These are phyloP conservation scores for Pestalotiopsis sp. DNA, from an alignment of 2,329 filamentous ascomycete genomes.

Conservation along the genomic window DNA sequence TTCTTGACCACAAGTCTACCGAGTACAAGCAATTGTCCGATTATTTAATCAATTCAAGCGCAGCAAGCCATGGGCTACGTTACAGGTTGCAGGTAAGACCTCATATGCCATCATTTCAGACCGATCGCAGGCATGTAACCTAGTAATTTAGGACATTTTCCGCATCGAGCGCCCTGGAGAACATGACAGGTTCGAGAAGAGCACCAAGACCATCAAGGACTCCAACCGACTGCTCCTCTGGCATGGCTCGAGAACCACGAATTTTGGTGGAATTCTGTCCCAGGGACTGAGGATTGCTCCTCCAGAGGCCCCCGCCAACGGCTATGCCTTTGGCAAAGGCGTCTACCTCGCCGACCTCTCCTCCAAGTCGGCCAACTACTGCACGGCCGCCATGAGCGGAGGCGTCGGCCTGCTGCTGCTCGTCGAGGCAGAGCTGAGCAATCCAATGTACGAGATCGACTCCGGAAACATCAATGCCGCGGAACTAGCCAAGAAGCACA, in stretches of 20 bases:
- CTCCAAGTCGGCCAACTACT: slow-evolving; percentile 79
- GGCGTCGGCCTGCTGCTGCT: slow-evolving; percentile 73
- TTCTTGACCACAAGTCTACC: slow-evolving; percentile 54
- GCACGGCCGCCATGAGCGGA: slow-evolving; percentile 58
- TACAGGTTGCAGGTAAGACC: slow-evolving; percentile 54
- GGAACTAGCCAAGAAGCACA: slow-evolving; percentile 58
- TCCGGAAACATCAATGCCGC: slow-evolving; percentile 63
- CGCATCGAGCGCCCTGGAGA: slow-evolving; percentile 77
- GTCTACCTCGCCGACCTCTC: slow-evolving; percentile 84
- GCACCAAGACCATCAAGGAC: slow-evolving; percentile 47
- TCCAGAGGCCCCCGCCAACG: slow-evolving; percentile 55
- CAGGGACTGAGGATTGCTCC: slow-evolving; percentile 85
- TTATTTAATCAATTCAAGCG: slow-evolving; percentile 69
- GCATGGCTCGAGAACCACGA: slow-evolving; percentile 81
- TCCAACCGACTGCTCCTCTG: slow-evolving; percentile 74
- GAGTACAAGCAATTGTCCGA: slow-evolving; percentile 67
- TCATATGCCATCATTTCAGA: too few species aligned
- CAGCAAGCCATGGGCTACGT: slow-evolving; percentile 60
- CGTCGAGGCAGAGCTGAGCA: slow-evolving; percentile 81
- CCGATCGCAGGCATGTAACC: too few species aligned
- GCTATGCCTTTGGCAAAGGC: slow-evolving; percentile 87
- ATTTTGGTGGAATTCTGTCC: slow-evolving; percentile 81
- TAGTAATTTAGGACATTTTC: slow-evolving; percentile 63
- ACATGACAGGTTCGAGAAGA: slow-evolving; percentile 65
- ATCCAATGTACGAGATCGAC: slow-evolving; percentile 69